Conservation (phyloP, 73 alveolate species). For the Symbiodinium pilosum region DNA sequence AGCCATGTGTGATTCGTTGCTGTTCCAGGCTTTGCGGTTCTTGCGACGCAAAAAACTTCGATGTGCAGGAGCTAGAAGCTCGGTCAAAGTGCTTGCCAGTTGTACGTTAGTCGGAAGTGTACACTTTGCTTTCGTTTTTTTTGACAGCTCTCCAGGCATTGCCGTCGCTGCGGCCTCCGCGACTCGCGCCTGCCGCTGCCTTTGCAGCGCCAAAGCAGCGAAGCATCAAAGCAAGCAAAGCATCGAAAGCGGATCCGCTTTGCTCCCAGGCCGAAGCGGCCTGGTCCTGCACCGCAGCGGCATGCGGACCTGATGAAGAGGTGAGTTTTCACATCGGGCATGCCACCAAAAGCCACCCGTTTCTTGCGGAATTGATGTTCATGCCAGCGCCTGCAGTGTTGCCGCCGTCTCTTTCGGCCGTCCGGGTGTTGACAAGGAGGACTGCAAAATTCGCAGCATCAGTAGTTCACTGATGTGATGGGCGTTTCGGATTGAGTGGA, state of each 20-base stretch:
- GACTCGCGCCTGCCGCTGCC: constrained; percentile 69
- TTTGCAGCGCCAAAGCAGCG: neutral
- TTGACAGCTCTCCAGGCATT: too few relatives aligned
- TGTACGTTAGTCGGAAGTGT: too few relatives aligned
- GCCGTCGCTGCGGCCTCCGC: constrained; percentile 78
- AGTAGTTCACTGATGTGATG: too few relatives aligned
- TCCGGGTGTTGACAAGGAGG: neutral
- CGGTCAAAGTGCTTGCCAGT: too few relatives aligned
- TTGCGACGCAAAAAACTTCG: constrained; percentile 73
- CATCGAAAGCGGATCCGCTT: neutral
- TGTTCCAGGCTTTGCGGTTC: constrained; percentile 57
- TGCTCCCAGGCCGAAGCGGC: neutral
- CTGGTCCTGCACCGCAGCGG: neutral
- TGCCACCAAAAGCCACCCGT: too few relatives aligned
- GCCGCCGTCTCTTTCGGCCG: neutral
- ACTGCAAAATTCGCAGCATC: neutral
- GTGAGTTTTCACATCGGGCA: too few relatives aligned
- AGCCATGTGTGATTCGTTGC: neutral
- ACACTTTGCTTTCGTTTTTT: too few relatives aligned
- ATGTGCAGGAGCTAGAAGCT: constrained; percentile 24
- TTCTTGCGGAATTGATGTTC: neutral
- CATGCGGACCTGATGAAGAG: neutral
- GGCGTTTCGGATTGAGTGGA: too few relatives aligned
- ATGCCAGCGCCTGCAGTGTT: neutral
- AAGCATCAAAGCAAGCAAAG: too few relatives aligned